A percentile compares a stretch with the other conserved stretches of the same genome.
Evolutionary conservation across 2,329 filamentous ascomycete genomes (phyloP).

Genomic region (Akanthomyces lecanii): DNA sequence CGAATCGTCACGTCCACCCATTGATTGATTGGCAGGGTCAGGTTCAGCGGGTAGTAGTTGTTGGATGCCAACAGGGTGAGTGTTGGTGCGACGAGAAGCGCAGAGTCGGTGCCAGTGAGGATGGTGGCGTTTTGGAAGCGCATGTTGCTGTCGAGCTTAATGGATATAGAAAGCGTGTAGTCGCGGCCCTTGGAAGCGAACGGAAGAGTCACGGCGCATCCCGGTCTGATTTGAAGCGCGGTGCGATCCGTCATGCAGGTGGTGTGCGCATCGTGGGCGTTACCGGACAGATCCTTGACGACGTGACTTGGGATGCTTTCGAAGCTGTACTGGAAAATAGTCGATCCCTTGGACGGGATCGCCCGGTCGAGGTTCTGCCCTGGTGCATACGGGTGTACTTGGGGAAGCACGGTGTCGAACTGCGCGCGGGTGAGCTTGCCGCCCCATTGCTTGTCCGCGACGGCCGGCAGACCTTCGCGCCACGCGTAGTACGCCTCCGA

Average conservation of each 20-base stretch:
- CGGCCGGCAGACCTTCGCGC: conserved; percentile 22
- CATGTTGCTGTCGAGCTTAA: conserved; percentile 30
- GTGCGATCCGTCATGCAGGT: conserved; percentile 31
- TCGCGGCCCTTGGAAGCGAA: conserved; percentile 50
- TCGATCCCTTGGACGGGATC: conserved; percentile 18
- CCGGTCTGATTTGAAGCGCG: conserved; percentile 28
- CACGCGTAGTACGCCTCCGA: conserved; percentile 25
- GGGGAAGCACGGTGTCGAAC: conserved; percentile 18
- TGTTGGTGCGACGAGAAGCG: conserved; percentile 36
- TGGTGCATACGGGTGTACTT: conserved; percentile 18
- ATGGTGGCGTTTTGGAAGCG: conserved; percentile 34
- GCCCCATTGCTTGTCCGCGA: conserved; percentile 27
- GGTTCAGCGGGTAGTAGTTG: conserved; percentile 33
- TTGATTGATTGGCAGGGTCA: conserved; percentile 26
- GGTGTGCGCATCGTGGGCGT: conserved; percentile 27
- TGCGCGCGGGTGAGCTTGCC: conserved; percentile 17
- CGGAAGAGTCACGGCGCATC: conserved; percentile 43
- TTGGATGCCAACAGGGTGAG: conserved; percentile 33
- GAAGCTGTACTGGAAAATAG: conserved; percentile 18
- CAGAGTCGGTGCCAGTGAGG: conserved; percentile 40
- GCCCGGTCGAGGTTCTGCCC: conserved; percentile 22
- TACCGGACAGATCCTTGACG: conserved; percentile 15
- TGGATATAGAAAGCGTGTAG: conserved; percentile 48
- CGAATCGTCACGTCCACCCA: conserved; percentile 30
- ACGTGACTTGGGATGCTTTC: background rate